These are phyloP conservation scores for Gastrolobium bilobum DNA, from an alignment of 306 rosid species.

Conservation along the genomic window DNA sequence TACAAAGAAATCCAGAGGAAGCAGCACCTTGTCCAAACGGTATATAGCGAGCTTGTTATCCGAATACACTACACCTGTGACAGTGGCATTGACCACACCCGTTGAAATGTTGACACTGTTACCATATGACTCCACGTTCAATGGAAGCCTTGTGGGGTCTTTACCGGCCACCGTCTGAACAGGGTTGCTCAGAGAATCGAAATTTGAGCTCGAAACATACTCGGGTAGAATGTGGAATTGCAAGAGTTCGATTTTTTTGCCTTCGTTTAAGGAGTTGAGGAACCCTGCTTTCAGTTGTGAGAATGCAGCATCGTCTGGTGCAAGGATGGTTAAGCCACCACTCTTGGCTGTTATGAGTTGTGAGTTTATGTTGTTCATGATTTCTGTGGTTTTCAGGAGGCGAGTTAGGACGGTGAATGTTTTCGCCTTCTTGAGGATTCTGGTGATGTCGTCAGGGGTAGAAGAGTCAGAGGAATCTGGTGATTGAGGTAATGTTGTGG, in stretches of 20 bases:
- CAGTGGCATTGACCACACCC: conserved; percentile 63
- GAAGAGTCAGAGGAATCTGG: conserved; percentile 47
- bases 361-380: conserved; percentile 48
- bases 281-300: conserved; percentile 53
- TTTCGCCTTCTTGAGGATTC: conserved; percentile 53
- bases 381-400: conserved; percentile 48
- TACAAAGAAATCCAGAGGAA: conserved; percentile 60
- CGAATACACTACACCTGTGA: conserved; percentile 59
- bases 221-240: conserved; percentile 55
- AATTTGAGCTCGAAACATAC: conserved; percentile 46
- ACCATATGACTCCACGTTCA: conserved; percentile 58
- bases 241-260: conserved; percentile 50
- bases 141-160: conserved; percentile 50
- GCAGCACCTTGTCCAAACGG: conserved; percentile 64
- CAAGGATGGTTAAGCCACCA: conserved; percentile 46
- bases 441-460: conserved; percentile 46
- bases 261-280: conserved; percentile 46
- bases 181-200: conserved; percentile 53
- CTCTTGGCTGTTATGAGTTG: conserved; percentile 44
- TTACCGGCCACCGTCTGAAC: conserved; percentile 56
- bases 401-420: conserved; percentile 41
- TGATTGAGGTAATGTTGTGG: conserved; percentile 46
- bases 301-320: conserved; percentile 50
- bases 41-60: conserved; percentile 68
- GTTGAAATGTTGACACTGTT: conserved; percentile 65